Percentiles rank a stretch among this genome's conserved stretches.
Conservation (phyloP, 306 rosid species). For the Citrullus mucosospermus region DNA sequence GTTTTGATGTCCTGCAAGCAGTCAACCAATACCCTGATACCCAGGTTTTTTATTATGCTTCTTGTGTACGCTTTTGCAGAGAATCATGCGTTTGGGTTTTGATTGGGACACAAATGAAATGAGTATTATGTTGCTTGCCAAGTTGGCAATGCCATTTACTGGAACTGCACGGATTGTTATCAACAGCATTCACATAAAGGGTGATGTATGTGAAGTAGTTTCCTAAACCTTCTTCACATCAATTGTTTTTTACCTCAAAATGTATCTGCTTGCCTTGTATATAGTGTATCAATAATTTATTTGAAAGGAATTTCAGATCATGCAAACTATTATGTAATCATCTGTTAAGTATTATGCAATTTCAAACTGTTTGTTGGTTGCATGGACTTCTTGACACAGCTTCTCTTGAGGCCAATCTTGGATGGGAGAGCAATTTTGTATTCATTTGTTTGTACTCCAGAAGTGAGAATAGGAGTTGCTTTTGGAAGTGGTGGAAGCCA, state of each 20-base stretch:
- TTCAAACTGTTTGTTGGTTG: constrained; percentile 6
- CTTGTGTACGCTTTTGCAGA: constrained; percentile 34
- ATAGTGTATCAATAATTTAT: neutral
- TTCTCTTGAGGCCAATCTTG: constrained; percentile 61
- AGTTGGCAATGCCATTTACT: constrained; percentile 69
- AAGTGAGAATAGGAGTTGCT: constrained; percentile 86
- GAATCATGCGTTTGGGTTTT: constrained; percentile 61
- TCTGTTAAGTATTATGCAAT: neutral
- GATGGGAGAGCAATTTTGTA: constrained; percentile 71
- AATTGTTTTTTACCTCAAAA: neutral
- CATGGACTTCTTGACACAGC: constrained; percentile 40
- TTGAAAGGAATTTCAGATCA: neutral
- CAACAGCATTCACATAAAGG: constrained; percentile 88
- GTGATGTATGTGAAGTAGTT: constrained; percentile 60
- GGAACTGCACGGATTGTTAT: constrained; percentile 95
- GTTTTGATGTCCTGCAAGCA: neutral
- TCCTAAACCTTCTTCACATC: constrained; percentile 6
- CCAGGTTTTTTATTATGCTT: neutral
- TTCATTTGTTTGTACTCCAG: constrained; percentile 76
- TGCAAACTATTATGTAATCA: neutral
- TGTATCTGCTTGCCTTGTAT: neutral
- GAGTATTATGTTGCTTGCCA: constrained; percentile 80
- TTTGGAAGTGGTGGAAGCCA: constrained; percentile 98
- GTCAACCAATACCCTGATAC: neutral
- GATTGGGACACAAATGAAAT: constrained; percentile 96